phyloP scores from a whole-genome alignment of 352 stramenopile species.

The Globisporangium abappressorium region DNA sequence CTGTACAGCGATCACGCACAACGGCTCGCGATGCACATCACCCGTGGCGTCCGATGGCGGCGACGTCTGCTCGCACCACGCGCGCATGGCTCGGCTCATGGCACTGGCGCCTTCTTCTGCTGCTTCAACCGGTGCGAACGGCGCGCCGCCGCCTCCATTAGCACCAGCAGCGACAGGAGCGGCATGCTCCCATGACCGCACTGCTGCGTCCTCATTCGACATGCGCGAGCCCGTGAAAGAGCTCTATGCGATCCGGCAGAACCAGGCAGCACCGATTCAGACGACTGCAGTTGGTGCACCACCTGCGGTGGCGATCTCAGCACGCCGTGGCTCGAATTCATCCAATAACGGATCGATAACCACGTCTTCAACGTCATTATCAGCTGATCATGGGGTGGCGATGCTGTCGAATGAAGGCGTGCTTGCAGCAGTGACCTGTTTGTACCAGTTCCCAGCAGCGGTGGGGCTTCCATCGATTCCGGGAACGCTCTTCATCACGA shows the following conservation, averaged over 20 bases:
- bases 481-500: constrained; percentile 61
- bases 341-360: not conserved
- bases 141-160: not conserved
- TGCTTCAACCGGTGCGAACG: not conserved
- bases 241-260: not conserved
- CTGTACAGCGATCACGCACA: constrained; percentile 61
- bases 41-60: constrained; percentile 29
- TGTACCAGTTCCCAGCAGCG: constrained; percentile 53
- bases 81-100: constrained; percentile 77
- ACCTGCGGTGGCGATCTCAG: not conserved
- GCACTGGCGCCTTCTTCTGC: constrained; percentile 73
- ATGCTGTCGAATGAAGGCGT: constrained; percentile 43
- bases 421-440: constrained; percentile 35
- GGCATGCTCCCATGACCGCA: not conserved
- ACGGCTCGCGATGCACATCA: constrained; percentile 59
- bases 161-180: not conserved
- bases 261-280: not conserved
- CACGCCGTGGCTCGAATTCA: constrained; percentile 4
- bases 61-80: constrained; percentile 72
- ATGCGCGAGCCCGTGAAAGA: not conserved
- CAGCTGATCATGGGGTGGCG: constrained; percentile 7
- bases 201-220: constrained; percentile 8
- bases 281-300: not conserved
- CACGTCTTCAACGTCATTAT: not conserved
- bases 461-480: constrained; percentile 46